Evolutionary conservation across 768 basidiomycete genomes (phyloP), one percentile per base, ranked within the genome.

Genomic region (Tricholoma bakamatsutake): DNA sequence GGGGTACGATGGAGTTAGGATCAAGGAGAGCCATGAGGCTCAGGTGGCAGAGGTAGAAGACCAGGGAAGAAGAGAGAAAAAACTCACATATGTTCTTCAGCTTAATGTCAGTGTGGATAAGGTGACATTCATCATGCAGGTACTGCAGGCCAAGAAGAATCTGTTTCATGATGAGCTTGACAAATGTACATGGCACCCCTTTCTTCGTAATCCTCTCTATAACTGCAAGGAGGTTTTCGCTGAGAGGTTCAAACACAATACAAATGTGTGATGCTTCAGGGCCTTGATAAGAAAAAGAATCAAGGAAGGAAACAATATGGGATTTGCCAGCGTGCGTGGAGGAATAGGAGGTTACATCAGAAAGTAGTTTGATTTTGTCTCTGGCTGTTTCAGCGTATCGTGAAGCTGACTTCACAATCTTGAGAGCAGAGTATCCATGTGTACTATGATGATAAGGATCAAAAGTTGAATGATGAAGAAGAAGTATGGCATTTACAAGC

Each of bases 381-480:
- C 88, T 82, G 28, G 96, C 96, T 4, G 96, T 98, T 69, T 98
- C 95, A 57, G 93, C 91, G 73, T 98, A 98, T 61, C 94, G 87
- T 21, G 85, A 84, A 18, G 93, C 95, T 28, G 94, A 96, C 73
- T 96, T 96, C 71, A 95, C 91, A 54, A 97, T 87, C 70, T 97
- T 97, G 67, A 97, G 82, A 13, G 93, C 93, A 45, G 92, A 92
- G 70, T 94, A 93, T 40, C 81, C 77, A 31, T 80, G 78, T 42
- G 79, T 76, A 6, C 93, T 95, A 63, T 24, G 35, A 18, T 33
- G 51, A 43, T 15, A 43, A n/a, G 30, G 50, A n/a, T 48, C 34
- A n/a, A n/a, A 17, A 60, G 59, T 57, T 67, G 54, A 59, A 63
- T 27, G 33, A 45, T 37, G 13, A 12, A 50, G n/a, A 48, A 52